phyloP scores from a whole-genome alignment of 2,329 filamentous ascomycete genomes.

The Hymenoscyphus albidus region DNA sequence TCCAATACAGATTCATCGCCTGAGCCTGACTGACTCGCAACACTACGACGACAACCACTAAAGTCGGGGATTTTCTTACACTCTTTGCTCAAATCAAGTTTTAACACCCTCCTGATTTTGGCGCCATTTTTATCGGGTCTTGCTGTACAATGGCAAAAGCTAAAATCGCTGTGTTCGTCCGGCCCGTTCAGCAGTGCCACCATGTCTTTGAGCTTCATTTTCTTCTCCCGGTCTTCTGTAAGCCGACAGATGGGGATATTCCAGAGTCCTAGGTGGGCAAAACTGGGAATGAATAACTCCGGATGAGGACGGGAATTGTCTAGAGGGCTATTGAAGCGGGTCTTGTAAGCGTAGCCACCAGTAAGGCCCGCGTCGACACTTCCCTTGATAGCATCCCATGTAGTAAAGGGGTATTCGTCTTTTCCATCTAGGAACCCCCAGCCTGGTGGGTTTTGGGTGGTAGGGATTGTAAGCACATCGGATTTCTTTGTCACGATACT shows the following conservation, averaged over 20 bases:
- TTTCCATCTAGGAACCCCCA: background rate
- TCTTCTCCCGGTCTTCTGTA: background rate
- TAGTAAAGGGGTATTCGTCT: background rate
- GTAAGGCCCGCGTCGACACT: background rate
- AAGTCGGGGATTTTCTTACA: background rate
- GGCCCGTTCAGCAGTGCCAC: background rate
- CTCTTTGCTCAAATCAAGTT: background rate
- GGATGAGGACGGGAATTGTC: background rate
- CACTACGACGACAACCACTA: background rate
- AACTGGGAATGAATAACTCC: background rate
- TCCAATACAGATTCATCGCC: background rate
- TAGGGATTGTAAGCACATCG: background rate
- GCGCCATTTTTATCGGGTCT: background rate
- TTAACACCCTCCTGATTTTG: background rate
- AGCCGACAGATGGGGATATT: background rate
- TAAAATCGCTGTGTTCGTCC: background rate
- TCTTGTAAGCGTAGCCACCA: background rate
- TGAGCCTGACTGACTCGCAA: background rate
- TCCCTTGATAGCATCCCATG: background rate
- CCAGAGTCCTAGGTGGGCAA: background rate
- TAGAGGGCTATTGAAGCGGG: background rate
- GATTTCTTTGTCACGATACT: background rate
- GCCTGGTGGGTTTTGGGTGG: background rate
- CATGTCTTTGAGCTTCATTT: slow-evolving; percentile 1
- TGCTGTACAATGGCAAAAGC: background rate